Conservation (phyloP, 2,329 filamentous ascomycete genomes). For the Cadophora malorum region DNA sequence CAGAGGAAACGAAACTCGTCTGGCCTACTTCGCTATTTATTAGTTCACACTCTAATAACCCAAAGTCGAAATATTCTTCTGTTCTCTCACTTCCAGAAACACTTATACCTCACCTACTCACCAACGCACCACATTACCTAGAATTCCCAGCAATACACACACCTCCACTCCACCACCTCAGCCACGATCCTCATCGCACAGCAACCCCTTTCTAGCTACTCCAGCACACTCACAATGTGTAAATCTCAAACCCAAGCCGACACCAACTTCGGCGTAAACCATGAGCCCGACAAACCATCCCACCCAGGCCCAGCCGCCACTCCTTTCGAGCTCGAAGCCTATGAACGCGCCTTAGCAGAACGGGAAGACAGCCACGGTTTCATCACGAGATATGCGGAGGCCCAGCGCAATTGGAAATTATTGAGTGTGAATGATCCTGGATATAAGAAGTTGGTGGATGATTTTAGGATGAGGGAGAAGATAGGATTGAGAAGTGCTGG, state of each 20-base stretch:
- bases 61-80: not conserved
- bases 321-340: slow-evolving; percentile 1
- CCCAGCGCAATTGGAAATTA: not conserved
- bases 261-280: not conserved
- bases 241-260: not conserved
- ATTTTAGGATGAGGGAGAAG: not conserved
- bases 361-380: not conserved
- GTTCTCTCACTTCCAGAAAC: not conserved
- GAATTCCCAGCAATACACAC: not conserved
- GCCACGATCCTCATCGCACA: too few relatives aligned
- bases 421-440: slow-evolving; percentile 16
- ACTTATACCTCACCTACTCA: not conserved
- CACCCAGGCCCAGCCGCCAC: not conserved
- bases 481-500: not conserved
- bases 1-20: not conserved
- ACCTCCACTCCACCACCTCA: too few relatives aligned
- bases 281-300: not conserved
- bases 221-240: too few relatives aligned
- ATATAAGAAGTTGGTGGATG: not conserved
- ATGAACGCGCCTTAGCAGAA: not conserved
- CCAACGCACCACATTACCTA: not conserved
- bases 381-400: not conserved
- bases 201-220: too few relatives aligned
- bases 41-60: not conserved
- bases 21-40: not conserved